Base-by-base conservation (phyloP, 805 yeast species). In the Saccharomycopsis sp. region DNA sequence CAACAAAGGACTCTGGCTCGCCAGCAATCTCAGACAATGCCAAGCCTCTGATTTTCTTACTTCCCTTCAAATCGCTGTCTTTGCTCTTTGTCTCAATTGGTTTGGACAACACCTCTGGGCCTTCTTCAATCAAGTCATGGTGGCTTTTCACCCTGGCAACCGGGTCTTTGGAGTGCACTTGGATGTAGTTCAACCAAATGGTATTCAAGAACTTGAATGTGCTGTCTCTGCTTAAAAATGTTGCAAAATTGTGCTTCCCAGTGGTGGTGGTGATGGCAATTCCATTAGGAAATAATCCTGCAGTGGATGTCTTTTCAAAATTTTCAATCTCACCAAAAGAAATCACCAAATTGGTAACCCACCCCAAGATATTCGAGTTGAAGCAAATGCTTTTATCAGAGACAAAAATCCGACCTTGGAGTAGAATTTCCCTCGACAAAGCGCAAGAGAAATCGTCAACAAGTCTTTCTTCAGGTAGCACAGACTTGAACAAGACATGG, bases 401-500 rank as follows among this genome's bases (percentile, higher is more conserved):
- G 6, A 92, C 69, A 55, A 84, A 92, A 20, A 92, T 52, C 38
- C 94, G 67, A 3, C 98, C 98, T 54, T 92, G 96, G 7, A 86
- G 62, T 23, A 89, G 64, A 36, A 87, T 84, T 49, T 89, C 97
- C 46, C 86, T 67, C 49, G 88, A 80, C 41, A 89, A 62, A 0
- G 96, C 96, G 65, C 97, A 92, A 20, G 85, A 75, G 53, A 81
- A 88, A 52, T 87, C 96, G 53, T 86, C 96, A 26, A 89, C 57
- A 12, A 89, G 62, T 38, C 80, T 64, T 53, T 89, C 96, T 34
- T 75, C 70, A 18, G 62, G 61, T 2, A 88, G 82, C 2, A 86
- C 63, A 6, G 77, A 67, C 42, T 75, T 68, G 64, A 89, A 92
- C 2, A 80, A 51, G 30, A 65, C 69, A 59, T 87, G 96, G 57